Evolutionary conservation across 192 early-diverging fungal genomes (phyloP), one percentile per base, ranked within the genome.

Genomic region (Coemansia sp.): DNA sequence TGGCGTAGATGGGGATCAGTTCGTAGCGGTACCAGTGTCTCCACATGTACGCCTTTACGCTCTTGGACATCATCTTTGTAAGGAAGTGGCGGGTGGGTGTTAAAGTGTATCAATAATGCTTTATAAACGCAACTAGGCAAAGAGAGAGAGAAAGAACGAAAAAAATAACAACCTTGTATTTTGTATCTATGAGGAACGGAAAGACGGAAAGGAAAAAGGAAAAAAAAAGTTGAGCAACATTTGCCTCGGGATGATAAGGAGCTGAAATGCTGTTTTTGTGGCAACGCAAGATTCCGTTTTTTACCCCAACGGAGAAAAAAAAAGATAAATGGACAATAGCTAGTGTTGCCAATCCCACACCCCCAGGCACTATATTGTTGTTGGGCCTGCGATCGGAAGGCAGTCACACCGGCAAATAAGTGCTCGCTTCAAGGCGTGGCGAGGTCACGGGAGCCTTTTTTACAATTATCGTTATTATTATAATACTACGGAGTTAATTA

Each of bases 11-110:
- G 62, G 82, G 82, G 71, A 84, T 80, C 38, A 84, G 76, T 61
- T 84, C 82, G 32, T 56, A 72, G 70, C 77, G 76, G 61, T 84
- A 84, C 82, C 82, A 84, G 82, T 84, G 68, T 19, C 47, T 80
- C 77, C 70, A 73, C 71, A 84, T 65, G 59, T 84, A 79, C 12
- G 59, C 23, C 74, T 79, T 79, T 21, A 77, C 72, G 16, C 77
- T 70, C 68, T 79, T 76, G 56, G 74, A 65, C 57, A 84, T 59
- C 82, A 84, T 84, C 48, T 37, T 73, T 44, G 52, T 13, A 64
- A 57, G 32, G 4, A 32, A 32, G 32, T 32, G 4, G 4, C 4
- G 32, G 32, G 32, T 21, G 21, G 21, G 21, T 21, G 7, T 12
- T 26, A 67, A 37, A 52, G 60, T 63, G 52, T 18, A 26, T 12